These are phyloP conservation scores for Neonectria faginata DNA, from an alignment of 2,329 filamentous ascomycete genomes.

Conservation along the genomic window DNA sequence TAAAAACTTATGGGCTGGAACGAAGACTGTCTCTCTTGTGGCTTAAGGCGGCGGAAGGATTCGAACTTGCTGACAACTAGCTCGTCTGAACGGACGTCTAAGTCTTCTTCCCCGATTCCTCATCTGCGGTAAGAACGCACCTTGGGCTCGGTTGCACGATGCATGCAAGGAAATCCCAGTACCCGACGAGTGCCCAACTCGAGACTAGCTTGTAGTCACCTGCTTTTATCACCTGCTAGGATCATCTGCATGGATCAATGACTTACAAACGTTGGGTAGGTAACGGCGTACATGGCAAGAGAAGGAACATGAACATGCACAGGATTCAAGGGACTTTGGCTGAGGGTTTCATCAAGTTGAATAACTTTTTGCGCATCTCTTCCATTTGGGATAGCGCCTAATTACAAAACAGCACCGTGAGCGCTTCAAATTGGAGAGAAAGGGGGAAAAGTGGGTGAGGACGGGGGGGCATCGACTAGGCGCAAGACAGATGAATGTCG, in stretches of 20 bases:
- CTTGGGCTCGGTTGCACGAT: constrained; percentile 24
- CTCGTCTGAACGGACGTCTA: constrained; percentile 13
- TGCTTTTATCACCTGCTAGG: not conserved
- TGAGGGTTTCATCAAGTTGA: constrained; percentile 28
- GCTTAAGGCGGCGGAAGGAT: constrained; percentile 7
- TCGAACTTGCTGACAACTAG: constrained; percentile 20
- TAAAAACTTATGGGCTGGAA: not conserved
- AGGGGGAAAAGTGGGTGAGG: constrained; percentile 10
- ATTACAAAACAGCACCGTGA: constrained; percentile 46
- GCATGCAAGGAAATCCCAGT: constrained; percentile 35
- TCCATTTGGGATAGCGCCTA: constrained; percentile 40
- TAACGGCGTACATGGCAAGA: constrained; percentile 1
- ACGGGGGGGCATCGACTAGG: constrained; percentile 21
- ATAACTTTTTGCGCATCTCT: constrained; percentile 44
- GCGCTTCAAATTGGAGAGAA: constrained; percentile 43
- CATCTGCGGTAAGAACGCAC: constrained; percentile 39
- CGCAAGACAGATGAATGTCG: constrained; percentile 15
- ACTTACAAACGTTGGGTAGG: not conserved
- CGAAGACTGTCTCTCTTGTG: not conserved
- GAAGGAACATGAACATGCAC: not conserved
- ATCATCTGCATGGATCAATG: not conserved
- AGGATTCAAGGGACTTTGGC: constrained; percentile 2
- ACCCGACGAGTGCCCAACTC: constrained; percentile 42
- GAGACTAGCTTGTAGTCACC: not conserved
- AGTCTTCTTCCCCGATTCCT: constrained; percentile 29